Evolutionary conservation across 345 rosid genomes (phyloP).

Genomic region (Populus euphratica): DNA sequence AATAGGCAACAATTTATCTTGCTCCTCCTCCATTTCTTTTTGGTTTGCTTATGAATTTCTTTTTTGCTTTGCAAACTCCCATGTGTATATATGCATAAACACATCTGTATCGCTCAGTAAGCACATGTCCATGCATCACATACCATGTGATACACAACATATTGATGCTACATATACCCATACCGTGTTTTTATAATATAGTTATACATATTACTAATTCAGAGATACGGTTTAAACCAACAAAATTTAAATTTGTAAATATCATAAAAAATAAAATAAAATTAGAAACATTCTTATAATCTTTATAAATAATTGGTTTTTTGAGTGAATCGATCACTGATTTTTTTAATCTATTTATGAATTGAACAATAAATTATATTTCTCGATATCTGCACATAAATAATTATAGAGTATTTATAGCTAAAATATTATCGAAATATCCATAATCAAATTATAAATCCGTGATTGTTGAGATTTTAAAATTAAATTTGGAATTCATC

Average conservation of each 20-base stretch:
- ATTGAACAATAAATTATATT: too few relatives aligned
- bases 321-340: too few relatives aligned
- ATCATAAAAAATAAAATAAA: too few relatives aligned
- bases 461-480: background rate
- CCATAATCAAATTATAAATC: background rate
- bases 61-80: background rate
- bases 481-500: accelerated
- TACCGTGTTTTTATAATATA: background rate
- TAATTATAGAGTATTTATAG: accelerated
- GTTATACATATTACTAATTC: too few relatives aligned
- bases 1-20: constrained; percentile 24
- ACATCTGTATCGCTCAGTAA: background rate
- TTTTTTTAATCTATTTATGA: too few relatives aligned
- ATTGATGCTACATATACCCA: too few relatives aligned
- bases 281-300: too few relatives aligned
- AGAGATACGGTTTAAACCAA: too few relatives aligned
- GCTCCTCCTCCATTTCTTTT: constrained; percentile 12
- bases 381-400: too few relatives aligned
- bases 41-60: background rate
- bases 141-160: background rate
- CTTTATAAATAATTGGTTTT: accelerated
- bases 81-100: background rate
- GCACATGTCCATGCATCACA: background rate
- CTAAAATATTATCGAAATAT: background rate
- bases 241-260: too few relatives aligned